These are phyloP conservation scores for Mortierella sp. DNA, from an alignment of 371 early-diverging fungal genomes.

Conservation along the genomic window DNA sequence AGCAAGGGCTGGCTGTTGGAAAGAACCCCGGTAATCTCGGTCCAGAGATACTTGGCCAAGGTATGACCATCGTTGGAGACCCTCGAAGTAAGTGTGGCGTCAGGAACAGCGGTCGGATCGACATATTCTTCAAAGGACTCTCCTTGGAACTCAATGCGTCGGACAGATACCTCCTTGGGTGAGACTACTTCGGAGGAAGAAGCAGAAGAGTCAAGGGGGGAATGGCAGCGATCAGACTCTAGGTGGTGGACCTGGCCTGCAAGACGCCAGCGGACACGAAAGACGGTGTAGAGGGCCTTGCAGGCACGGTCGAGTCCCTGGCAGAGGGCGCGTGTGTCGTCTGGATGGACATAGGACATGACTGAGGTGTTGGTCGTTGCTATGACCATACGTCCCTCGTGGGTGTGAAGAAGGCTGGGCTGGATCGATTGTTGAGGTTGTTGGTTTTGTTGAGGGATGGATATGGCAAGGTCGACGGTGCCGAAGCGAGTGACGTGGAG, in stretches of 20 bases:
- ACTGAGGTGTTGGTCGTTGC: slow-evolving; percentile 32
- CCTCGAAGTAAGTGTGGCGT: background rate
- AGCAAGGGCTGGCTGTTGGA: slow-evolving; percentile 38
- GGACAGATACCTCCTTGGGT: background rate
- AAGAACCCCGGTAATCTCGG: slow-evolving; percentile 30
- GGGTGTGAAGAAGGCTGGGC: background rate
- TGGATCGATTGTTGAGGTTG: slow-evolving; percentile 8
- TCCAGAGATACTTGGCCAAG: slow-evolving; percentile 29
- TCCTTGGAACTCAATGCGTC: slow-evolving; percentile 45
- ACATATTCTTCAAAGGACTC: slow-evolving; percentile 47
- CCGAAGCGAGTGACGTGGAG: slow-evolving; percentile 53
- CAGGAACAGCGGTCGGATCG: slow-evolving; percentile 35
- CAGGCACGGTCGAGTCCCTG: slow-evolving; percentile 37
- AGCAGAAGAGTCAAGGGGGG: background rate
- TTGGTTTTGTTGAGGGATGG: slow-evolving; percentile 16
- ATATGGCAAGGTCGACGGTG: slow-evolving; percentile 44
- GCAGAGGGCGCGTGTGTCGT: slow-evolving; percentile 45
- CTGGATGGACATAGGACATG: slow-evolving; percentile 42
- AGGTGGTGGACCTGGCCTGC: background rate
- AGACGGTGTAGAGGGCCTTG: slow-evolving; percentile 25
- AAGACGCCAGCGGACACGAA: slow-evolving; percentile 38
- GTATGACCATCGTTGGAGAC: slow-evolving; percentile 8
- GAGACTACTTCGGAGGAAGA: background rate
- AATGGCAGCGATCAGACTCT: background rate
- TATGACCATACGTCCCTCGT: slow-evolving; percentile 1